Conservation (phyloP, 805 yeast species). For the Pichia deserticola region DNA sequence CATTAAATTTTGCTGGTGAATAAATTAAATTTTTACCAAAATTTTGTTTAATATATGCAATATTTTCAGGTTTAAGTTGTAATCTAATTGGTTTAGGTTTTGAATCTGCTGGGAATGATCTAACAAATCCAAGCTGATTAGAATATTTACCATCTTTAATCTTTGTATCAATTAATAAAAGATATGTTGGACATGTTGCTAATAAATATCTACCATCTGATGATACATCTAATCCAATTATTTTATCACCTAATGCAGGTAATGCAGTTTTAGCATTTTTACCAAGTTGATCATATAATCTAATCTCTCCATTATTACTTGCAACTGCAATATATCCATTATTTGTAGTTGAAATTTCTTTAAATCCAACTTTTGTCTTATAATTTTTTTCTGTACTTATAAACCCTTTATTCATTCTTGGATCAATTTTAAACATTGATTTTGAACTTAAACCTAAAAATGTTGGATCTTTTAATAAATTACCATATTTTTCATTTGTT, state of each 20-base stretch:
- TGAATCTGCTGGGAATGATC: slow-evolving; percentile 53
- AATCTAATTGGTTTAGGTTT: slow-evolving; percentile 67
- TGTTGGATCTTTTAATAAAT: slow-evolving; percentile 65
- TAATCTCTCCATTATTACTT: slow-evolving; percentile 64
- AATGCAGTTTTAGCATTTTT: slow-evolving; percentile 67
- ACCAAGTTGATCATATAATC: slow-evolving; percentile 68
- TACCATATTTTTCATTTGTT: slow-evolving; percentile 69
- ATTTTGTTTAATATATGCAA: slow-evolving; percentile 51
- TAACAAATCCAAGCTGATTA: slow-evolving; percentile 56
- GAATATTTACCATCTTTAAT: slow-evolving; percentile 55
- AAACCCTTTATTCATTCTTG: slow-evolving; percentile 54
- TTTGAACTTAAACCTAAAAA: slow-evolving; percentile 62
- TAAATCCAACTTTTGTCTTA: slow-evolving; percentile 48
- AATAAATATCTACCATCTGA: slow-evolving; percentile 76
- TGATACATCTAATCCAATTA: slow-evolving; percentile 60
- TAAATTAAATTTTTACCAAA: slow-evolving; percentile 45
- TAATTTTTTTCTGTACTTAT: slow-evolving; percentile 55
- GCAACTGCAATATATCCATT: slow-evolving; percentile 72
- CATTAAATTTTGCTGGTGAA: slow-evolving; percentile 71
- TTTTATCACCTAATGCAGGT: slow-evolving; percentile 77
- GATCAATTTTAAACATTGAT: slow-evolving; percentile 71
- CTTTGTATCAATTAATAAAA: slow-evolving; percentile 60
- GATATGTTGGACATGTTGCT: slow-evolving; percentile 69
- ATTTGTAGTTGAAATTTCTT: slow-evolving; percentile 62
- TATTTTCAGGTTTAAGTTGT: slow-evolving; percentile 64